phyloP scores from a whole-genome alignment of 306 rosid genomes.

The Fragaria nilgerrensis region DNA sequence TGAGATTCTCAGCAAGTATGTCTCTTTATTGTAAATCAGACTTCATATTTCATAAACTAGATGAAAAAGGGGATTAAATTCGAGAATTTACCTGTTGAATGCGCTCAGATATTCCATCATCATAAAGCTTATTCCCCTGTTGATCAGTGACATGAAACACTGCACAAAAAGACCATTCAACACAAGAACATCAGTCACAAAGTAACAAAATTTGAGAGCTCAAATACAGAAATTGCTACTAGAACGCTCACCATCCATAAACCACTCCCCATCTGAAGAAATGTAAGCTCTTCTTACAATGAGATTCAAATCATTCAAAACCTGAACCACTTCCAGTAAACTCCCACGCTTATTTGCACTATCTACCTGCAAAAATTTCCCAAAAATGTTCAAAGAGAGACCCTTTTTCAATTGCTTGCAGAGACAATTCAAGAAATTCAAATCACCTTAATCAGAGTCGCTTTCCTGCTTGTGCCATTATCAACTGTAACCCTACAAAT shows the following conservation, averaged over 20 bases:
- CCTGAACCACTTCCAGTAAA: conserved; percentile 89
- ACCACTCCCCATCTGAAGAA: conserved; percentile 98
- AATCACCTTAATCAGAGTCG: conserved; percentile 77
- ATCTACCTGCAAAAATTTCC: conserved; percentile 57
- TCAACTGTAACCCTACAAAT: conserved; percentile 85
- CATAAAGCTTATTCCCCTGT: conserved; percentile 69
- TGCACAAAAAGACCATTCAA: conserved; percentile 22
- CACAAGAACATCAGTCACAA: conserved; percentile 19
- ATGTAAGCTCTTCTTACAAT: conserved; percentile 82
- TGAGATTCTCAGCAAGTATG: neutral
- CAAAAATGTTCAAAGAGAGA: neutral
- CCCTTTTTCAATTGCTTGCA: conserved; percentile 26
- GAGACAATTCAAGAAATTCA: conserved; percentile 12
- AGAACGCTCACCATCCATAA: conserved; percentile 84
- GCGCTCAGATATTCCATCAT: conserved; percentile 72
- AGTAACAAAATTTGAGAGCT: neutral
- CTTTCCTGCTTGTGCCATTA: conserved; percentile 57
- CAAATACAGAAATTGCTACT: neutral
- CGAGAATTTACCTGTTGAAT: conserved; percentile 85
- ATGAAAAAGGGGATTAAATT: neutral
- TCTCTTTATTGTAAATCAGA: neutral
- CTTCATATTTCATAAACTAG: neutral
- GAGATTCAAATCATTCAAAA: conserved; percentile 86
- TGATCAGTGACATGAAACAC: conserved; percentile 92
- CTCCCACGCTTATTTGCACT: conserved; percentile 95